Percentiles rank a stretch among this genome's conserved stretches.
phyloP scores from a whole-genome alignment of 352 stramenopile species.

The Phytopythium chamaehyphon region DNA sequence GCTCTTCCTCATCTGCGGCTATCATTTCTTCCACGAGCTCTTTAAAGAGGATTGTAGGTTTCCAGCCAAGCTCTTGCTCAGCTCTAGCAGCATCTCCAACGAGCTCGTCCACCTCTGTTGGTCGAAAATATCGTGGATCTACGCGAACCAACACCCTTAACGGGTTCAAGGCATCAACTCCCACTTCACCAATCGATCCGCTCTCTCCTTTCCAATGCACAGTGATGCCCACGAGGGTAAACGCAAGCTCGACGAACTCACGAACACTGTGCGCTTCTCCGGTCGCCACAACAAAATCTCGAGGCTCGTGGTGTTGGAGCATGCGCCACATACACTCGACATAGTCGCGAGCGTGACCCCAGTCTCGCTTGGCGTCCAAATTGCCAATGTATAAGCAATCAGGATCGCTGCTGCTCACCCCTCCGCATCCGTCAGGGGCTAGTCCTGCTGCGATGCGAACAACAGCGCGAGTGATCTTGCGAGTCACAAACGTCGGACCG shows the following conservation, averaged over 20 bases:
- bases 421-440: constrained; percentile 24
- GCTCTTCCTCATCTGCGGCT: constrained; percentile 56
- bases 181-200: constrained; percentile 92
- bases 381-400: constrained; percentile 97
- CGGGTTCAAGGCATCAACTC: constrained; percentile 87
- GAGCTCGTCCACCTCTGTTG: constrained; percentile 97
- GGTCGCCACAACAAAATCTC: constrained; percentile 89
- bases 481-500: constrained; percentile 97
- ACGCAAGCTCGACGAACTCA: constrained; percentile 97
- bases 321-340: constrained; percentile 99
- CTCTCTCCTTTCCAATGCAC: constrained; percentile 91
- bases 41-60: constrained; percentile 89
- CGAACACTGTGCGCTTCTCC: constrained; percentile 97
- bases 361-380: constrained; percentile 97
- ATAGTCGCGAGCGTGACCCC: constrained; percentile 98
- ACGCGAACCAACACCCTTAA: constrained; percentile 92
- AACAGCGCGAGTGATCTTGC: constrained; percentile 97
- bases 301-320: constrained; percentile 82
- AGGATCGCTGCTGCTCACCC: neutral
- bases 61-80: constrained; percentile 89
- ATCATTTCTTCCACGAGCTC: constrained; percentile 97
- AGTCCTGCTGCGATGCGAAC: constrained; percentile 90
- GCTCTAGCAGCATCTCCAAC: constrained; percentile 95
- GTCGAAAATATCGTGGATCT: constrained; percentile 97
- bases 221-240: constrained; percentile 82